Percentiles rank a stretch among this genome's conserved stretches.
Evolutionary conservation across 75 land plant genomes (phyloP).

Genomic region (Picea glauca): DNA sequence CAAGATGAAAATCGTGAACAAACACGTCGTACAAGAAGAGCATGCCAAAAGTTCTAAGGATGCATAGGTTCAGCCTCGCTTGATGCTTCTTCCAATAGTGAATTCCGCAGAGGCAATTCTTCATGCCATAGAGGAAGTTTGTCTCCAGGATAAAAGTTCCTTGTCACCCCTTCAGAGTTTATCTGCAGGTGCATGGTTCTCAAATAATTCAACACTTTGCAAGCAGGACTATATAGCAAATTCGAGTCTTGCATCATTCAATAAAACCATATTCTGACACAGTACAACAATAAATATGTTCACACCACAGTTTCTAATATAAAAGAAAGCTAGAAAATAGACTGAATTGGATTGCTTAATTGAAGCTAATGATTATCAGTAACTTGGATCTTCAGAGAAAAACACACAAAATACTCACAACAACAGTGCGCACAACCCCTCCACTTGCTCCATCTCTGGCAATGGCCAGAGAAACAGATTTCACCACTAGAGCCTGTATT

Average conservation of each 20-base stretch:
- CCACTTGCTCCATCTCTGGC: slow-evolving; percentile 99
- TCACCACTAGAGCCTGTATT: slow-evolving; percentile 80
- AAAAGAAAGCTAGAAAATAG: background rate
- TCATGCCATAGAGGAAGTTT: slow-evolving; percentile 86
- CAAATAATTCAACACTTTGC: background rate
- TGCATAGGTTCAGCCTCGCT: slow-evolving; percentile 8
- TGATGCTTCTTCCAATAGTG: slow-evolving; percentile 30
- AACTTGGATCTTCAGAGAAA: background rate
- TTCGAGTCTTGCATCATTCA: background rate
- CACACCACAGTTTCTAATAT: background rate
- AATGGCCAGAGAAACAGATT: slow-evolving; percentile 96
- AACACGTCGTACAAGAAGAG: no score
- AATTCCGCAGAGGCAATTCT: slow-evolving; percentile 57
- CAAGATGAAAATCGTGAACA: no score
- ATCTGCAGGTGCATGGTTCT: slow-evolving; percentile 38
- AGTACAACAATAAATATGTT: background rate
- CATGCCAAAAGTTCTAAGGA: background rate
- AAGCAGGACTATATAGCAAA: background rate
- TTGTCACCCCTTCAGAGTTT: slow-evolving; percentile 72
- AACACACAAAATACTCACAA: slow-evolving; percentile 39
- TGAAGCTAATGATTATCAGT: background rate
- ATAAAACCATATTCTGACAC: background rate
- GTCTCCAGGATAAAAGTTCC: slow-evolving; percentile 81
- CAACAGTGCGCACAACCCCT: slow-evolving; percentile 94
- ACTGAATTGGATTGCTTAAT: background rate